Conservation (phyloP, 805 yeast genomes). For the Candida corydali region DNA sequence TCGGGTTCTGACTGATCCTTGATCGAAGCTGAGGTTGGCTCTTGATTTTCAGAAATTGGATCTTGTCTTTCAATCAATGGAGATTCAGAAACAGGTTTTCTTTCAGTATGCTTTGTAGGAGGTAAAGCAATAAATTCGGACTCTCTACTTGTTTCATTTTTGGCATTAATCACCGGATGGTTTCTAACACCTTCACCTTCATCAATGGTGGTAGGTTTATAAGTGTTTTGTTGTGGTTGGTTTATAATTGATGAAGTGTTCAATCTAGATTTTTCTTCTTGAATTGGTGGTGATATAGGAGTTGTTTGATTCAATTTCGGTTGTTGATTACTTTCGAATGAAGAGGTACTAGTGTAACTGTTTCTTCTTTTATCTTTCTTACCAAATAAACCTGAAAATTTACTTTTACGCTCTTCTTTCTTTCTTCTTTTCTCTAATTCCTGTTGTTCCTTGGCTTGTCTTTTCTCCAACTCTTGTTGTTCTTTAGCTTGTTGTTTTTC, state of each 20-base stretch:
- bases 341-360: conserved; percentile 4
- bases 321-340: conserved; percentile 5
- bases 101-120: neutral
- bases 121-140: neutral
- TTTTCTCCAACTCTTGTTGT: conserved; percentile 6
- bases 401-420: conserved; percentile 4
- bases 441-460: conserved; percentile 2
- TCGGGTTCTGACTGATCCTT: too few species aligned
- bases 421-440: conserved; percentile 6
- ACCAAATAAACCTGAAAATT: conserved; percentile 3
- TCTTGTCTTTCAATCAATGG: conserved; percentile 1
- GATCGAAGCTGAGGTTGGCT: neutral
- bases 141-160: neutral
- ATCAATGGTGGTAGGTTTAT: neutral
- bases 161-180: neutral
- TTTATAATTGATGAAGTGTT: neutral
- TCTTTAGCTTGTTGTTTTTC: conserved; percentile 6
- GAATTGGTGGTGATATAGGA: conserved; percentile 1
- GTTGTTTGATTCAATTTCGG: neutral
- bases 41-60: conserved; percentile 2
- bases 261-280: neutral
- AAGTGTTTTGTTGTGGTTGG: neutral
- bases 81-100: conserved; percentile 1
- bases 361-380: conserved; percentile 6
- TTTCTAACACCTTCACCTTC: neutral